A percentile compares a stretch with the other conserved stretches of the same genome.
Evolutionary conservation across 768 basidiomycete species (phyloP).

Genomic region (Termitomyces heimii): DNA sequence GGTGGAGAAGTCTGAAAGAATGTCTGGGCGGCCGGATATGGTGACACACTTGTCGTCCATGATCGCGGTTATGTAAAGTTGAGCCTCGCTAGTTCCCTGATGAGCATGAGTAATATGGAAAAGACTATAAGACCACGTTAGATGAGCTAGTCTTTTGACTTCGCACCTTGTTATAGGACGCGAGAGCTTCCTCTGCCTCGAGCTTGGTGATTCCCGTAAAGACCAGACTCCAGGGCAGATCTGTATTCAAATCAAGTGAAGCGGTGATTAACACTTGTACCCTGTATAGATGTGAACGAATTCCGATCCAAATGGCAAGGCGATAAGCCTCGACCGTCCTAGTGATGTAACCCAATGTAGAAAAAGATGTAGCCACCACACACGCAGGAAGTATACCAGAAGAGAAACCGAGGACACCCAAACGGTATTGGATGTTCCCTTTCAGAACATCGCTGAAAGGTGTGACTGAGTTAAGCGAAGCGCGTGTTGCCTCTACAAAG

Average conservation of each 20-base stretch:
- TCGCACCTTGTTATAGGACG: constrained; percentile 14
- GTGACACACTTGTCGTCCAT: constrained; percentile 43
- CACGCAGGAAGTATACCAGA: constrained; percentile 52
- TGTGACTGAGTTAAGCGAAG: constrained; percentile 13
- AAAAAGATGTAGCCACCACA: constrained; percentile 39
- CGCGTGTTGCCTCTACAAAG: constrained; percentile 20
- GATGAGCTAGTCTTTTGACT: neutral
- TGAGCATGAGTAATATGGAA: constrained; percentile 4
- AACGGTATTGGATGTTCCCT: constrained; percentile 26
- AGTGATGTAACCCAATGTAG: constrained; percentile 33
- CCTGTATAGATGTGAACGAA: constrained; percentile 33
- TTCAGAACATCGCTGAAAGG: constrained; percentile 25
- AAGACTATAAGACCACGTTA: constrained; percentile 7
- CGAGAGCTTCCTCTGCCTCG: constrained; percentile 20
- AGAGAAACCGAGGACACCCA: constrained; percentile 48
- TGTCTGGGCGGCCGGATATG: constrained; percentile 52
- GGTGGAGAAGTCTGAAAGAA: constrained; percentile 36
- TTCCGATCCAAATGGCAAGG: constrained; percentile 46
- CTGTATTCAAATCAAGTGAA: constrained; percentile 19
- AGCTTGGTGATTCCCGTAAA: constrained; percentile 22
- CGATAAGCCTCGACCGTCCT: constrained; percentile 42
- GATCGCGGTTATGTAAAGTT: constrained; percentile 45
- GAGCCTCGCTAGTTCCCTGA: constrained; percentile 10
- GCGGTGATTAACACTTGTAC: constrained; percentile 12
- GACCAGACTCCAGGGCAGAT: constrained; percentile 19